Conservation (phyloP, 2,329 filamentous ascomycete species). For the Tothia fuscella region DNA sequence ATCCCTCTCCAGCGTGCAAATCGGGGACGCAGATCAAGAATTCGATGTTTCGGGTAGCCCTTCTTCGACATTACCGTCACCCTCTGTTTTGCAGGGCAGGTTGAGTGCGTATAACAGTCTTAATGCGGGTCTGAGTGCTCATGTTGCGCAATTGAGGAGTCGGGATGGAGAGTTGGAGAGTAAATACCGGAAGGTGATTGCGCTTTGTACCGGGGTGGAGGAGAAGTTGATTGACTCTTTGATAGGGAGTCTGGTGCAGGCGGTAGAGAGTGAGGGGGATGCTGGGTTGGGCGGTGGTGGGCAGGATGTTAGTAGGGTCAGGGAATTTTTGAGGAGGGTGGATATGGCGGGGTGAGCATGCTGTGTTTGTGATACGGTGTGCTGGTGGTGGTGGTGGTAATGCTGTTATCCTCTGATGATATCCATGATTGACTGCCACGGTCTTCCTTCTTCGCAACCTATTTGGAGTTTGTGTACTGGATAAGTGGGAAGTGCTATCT, state of each 20-base stretch:
- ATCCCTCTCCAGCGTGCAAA: not conserved
- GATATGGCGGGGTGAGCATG: slow-evolving; percentile 40
- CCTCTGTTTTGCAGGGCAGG: slow-evolving; percentile 45
- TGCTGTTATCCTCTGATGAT: too few relatives aligned
- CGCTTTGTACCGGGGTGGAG: slow-evolving; percentile 68
- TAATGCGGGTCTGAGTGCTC: slow-evolving; percentile 53
- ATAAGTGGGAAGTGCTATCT: too few relatives aligned
- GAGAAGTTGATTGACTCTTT: slow-evolving; percentile 71
- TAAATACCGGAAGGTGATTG: slow-evolving; percentile 80
- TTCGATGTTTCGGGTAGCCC: not conserved
- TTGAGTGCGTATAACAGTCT: slow-evolving; percentile 59
- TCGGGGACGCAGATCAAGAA: slow-evolving; percentile 28
- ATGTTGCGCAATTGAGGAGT: slow-evolving; percentile 60
- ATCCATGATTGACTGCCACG: too few relatives aligned
- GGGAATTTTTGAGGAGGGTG: slow-evolving; percentile 68
- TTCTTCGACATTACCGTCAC: not conserved
- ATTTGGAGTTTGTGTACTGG: too few relatives aligned
- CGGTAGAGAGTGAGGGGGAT: slow-evolving; percentile 67
- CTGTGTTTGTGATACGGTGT: not conserved
- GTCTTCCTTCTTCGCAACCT: too few relatives aligned
- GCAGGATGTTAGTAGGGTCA: slow-evolving; percentile 62
- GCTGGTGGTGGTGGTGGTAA: too few relatives aligned
- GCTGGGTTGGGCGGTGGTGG: slow-evolving; percentile 36
- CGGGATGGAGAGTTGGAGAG: slow-evolving; percentile 74
- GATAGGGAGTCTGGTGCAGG: slow-evolving; percentile 67